These are phyloP conservation scores for Ophiocordyceps australis DNA, from an alignment of 2,329 filamentous ascomycete species.

Conservation along the genomic window DNA sequence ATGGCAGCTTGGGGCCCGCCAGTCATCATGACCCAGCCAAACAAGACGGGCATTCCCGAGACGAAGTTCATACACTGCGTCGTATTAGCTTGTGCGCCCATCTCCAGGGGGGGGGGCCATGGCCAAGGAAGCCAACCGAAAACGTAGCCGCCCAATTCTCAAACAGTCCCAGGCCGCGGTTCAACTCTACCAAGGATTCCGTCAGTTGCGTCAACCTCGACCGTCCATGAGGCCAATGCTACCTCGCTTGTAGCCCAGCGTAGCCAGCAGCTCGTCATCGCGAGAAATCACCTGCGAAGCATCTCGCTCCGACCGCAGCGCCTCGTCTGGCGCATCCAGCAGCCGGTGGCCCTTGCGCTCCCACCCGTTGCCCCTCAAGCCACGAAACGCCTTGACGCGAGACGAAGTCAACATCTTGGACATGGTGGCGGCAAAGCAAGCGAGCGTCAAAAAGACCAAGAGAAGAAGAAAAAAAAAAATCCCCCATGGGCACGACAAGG, in stretches of 20 bases:
- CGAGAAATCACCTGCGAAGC: conserved; percentile 38
- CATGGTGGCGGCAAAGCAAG: too few species aligned
- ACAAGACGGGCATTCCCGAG: conserved; percentile 2
- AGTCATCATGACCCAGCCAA: conserved; percentile 2
- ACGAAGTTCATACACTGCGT: conserved; percentile 2
- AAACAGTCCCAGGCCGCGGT: conserved; percentile 1
- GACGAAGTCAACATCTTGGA: too few species aligned
- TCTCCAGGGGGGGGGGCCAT: background rate
- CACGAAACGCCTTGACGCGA: too few species aligned
- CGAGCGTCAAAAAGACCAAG: too few species aligned
- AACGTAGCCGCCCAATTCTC: conserved; percentile 3
- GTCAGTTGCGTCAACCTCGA: background rate
- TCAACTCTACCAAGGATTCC: background rate
- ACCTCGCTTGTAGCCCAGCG: conserved; percentile 2
- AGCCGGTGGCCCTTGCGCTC: too few species aligned
- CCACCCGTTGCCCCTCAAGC: too few species aligned
- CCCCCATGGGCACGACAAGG: too few species aligned
- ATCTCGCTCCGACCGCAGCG: background rate
- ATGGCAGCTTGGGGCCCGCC: conserved; percentile 2
- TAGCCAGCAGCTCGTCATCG: conserved; percentile 1
- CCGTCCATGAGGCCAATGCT: background rate
- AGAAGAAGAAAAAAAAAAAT: too few species aligned
- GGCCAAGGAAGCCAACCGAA: conserved; percentile 1
- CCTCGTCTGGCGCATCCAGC: background rate
- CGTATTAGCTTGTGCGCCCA: background rate